Evolutionary conservation across 768 basidiomycete species (phyloP).

Genomic region (Calvatia gigantea): DNA sequence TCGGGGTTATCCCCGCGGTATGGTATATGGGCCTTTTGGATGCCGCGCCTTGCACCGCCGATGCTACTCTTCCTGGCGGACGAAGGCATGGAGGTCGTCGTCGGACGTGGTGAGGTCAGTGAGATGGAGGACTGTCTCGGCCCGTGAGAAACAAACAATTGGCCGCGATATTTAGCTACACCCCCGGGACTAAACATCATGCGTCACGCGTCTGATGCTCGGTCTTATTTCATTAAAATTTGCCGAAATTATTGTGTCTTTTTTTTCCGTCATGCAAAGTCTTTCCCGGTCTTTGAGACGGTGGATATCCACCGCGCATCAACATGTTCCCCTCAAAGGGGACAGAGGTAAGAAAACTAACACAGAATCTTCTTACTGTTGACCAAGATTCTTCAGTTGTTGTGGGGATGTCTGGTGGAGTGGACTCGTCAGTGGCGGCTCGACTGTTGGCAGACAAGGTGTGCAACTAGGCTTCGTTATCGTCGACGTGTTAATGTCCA

Average conservation of each 20-base stretch:
- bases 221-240: too few species aligned
- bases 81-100: conserved; percentile 33
- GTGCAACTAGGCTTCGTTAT: conserved; percentile 10
- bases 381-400: conserved; percentile 52
- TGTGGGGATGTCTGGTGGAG: conserved; percentile 93
- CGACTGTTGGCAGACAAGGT: conserved; percentile 68
- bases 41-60: conserved; percentile 47
- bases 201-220: conserved; percentile 10
- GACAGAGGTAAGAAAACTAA: conserved; percentile 24
- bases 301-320: neutral
- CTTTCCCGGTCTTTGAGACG: conserved; percentile 1
- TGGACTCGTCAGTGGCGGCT: conserved; percentile 92
- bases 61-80: conserved; percentile 45
- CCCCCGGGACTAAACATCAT: neutral
- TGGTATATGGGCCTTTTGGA: conserved; percentile 67
- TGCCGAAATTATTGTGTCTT: neutral
- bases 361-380: neutral
- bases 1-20: conserved; percentile 75
- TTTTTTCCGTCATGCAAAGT: neutral
- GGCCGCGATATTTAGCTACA: conserved; percentile 7
- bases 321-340: conserved; percentile 22
- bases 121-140: neutral
- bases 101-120: neutral
- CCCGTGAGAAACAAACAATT: conserved; percentile 14
- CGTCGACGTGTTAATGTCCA: neutral